A percentile compares a stretch with the other conserved stretches of the same genome.
phyloP scores from a whole-genome alignment of 148 eudicot genomes.

The Rhododendron griersonianum region DNA sequence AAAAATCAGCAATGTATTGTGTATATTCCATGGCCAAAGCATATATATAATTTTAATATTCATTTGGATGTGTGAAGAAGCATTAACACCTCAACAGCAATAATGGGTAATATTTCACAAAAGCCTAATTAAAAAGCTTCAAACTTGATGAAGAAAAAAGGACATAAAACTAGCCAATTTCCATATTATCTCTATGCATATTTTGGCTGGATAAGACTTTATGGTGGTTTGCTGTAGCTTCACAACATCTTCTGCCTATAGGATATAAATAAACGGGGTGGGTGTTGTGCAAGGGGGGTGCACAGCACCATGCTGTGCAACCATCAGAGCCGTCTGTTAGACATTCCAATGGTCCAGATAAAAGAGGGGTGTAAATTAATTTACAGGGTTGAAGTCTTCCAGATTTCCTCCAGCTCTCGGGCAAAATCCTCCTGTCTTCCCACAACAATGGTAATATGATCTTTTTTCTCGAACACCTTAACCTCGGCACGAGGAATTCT shows the following conservation, averaged over 20 bases:
- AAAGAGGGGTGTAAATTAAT: background rate
- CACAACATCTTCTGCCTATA: background rate
- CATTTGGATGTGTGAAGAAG: background rate
- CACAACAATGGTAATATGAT: background rate
- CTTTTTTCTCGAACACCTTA: background rate
- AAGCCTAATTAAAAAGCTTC: background rate
- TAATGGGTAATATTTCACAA: background rate
- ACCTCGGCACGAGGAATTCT: background rate
- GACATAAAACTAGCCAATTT: background rate
- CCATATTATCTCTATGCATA: background rate
- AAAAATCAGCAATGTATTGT: background rate
- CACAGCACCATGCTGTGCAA: too few species aligned
- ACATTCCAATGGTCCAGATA: too few species aligned
- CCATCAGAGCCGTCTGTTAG: too few species aligned
- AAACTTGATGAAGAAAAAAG: background rate
- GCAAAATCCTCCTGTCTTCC: slow-evolving; percentile 1
- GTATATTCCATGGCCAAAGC: background rate
- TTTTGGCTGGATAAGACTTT: background rate
- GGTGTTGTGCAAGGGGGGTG: too few species aligned
- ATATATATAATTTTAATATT: background rate
- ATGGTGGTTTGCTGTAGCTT: background rate
- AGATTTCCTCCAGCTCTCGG: background rate
- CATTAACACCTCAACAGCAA: background rate
- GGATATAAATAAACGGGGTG: background rate
- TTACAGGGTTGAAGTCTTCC: slow-evolving; percentile 2